These are phyloP conservation scores for Phytophthora idaei DNA, from an alignment of 352 stramenopile species.

Conservation along the genomic window DNA sequence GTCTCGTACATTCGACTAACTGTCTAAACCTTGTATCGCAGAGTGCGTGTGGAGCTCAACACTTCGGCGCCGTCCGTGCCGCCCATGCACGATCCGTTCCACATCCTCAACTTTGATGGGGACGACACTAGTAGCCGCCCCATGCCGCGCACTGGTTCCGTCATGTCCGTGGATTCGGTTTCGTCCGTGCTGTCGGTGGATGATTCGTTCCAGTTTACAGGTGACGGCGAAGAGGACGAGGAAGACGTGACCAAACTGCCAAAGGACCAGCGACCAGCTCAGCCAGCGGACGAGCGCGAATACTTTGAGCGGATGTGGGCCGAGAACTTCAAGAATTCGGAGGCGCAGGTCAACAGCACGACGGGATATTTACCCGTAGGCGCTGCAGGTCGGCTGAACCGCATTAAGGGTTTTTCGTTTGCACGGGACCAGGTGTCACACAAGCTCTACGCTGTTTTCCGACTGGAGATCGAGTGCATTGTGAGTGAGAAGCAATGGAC, in stretches of 20 bases:
- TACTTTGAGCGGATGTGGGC: conserved; percentile 86
- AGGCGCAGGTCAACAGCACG: conserved; percentile 67
- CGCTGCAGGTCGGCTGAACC: conserved; percentile 70
- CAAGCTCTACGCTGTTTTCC: conserved; percentile 84
- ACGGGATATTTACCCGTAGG: conserved; percentile 73
- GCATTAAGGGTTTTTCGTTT: conserved; percentile 84
- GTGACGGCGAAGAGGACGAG: conserved; percentile 35
- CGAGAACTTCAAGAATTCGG: conserved; percentile 85
- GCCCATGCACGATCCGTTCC: conserved; percentile 78
- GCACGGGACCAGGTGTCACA: conserved; percentile 66
- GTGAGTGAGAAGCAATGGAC: conserved; percentile 89
- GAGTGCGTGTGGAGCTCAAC: conserved; percentile 59
- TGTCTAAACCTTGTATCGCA: conserved; percentile 17
- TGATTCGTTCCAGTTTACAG: conserved; percentile 58
- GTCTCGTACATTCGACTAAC: background rate
- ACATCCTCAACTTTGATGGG: conserved; percentile 67
- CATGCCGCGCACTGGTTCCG: conserved; percentile 48
- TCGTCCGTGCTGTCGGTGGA: conserved; percentile 65
- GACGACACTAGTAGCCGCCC: conserved; percentile 32
- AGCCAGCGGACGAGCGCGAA: conserved; percentile 76
- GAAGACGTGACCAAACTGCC: conserved; percentile 50
- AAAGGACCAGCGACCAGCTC: conserved; percentile 74
- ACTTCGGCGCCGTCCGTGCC: conserved; percentile 54
- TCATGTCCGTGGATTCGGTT: conserved; percentile 71
- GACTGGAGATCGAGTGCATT: conserved; percentile 85